Conservation (phyloP, 2,329 filamentous ascomycete species). For the Curvularia hawaiiensis region DNA sequence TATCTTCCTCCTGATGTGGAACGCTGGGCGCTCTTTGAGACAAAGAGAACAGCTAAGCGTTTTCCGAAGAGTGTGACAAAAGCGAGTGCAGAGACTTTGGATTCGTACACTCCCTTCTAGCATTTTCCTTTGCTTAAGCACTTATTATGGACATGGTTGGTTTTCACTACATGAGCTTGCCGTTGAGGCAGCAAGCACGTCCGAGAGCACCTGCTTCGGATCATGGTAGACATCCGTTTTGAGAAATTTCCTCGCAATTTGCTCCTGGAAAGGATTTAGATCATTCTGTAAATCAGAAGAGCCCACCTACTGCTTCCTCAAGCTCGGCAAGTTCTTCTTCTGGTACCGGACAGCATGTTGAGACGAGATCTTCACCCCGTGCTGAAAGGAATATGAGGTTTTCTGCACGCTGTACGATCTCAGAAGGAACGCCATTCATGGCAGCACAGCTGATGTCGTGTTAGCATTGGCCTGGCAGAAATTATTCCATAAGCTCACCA, state of each 20-base stretch:
- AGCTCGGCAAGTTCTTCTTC: constrained; percentile 68
- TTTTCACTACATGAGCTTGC: neutral
- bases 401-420: constrained; percentile 76
- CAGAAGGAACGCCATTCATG: constrained; percentile 78
- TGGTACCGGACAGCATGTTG: constrained; percentile 71
- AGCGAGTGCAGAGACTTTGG: neutral
- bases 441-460: constrained; percentile 68
- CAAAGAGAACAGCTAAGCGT: neutral
- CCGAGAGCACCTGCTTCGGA: constrained; percentile 45
- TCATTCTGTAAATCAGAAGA: neutral
- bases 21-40: neutral
- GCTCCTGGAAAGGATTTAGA: constrained; percentile 39
- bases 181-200: constrained; percentile 38
- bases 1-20: neutral
- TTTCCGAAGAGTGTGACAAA: neutral
- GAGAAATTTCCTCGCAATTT: constrained; percentile 52
- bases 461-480: constrained; percentile 1
- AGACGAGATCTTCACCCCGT: constrained; percentile 76
- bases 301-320: constrained; percentile 63
- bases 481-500: constrained; percentile 48
- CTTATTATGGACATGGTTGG: neutral
- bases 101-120: neutral
- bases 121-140: neutral
- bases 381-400: constrained; percentile 71
- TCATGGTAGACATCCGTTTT: constrained; percentile 42